Base-by-base conservation (phyloP, 1,284 basidiomycete species). In the Sanguinoderma infundibulare region DNA sequence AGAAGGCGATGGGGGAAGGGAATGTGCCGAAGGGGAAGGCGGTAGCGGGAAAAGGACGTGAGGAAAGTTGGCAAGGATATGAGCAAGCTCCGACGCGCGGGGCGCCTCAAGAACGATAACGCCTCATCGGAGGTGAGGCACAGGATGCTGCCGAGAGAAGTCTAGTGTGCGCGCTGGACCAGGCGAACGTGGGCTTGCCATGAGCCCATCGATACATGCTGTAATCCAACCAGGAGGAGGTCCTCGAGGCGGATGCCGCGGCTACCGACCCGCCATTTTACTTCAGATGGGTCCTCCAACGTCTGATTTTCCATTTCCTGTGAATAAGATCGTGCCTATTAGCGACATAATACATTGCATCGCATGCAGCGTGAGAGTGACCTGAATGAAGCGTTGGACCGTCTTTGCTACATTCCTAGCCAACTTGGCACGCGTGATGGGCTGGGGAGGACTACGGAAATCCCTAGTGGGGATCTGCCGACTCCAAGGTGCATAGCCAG, bases 381-480 rank as follows among this genome's bases (percentile, higher is more conserved):
- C 80, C 57, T 72, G 44, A 14, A 82, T 71, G 60, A 82, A 76
- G 28, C 79, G 73, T 15, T 70, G 60, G n/a, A 83, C 65, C 2
- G 72, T 73, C 26, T 67, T 74, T 22, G 79, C 79, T 34, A 80
- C 73, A 30, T 74, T 79, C 53, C 74, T 72, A 10, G 79, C 79
- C 0, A 80, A 70, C 57, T 78, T 79, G n/a, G 72, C 66, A 30
- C 78, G 76, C 0, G 75, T 77, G 51, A 92, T 90, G 12, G 86
- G 89, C 4, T 87, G 83, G 47, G 89, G 90, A 0, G 90, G 89
- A 60, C 82, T 90, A 35, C 83, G 82, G 72, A 91, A 92, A 73
- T 92, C 89, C 72, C 85, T 84, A 0, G 90, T 92, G 8, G 90
- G 90, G 61, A 92, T 92, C 70, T 92, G 90, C 57, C 86, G 81